Evolutionary conservation across 257 asterid genomes (phyloP).

Genomic region (Gentiana macrophylla): DNA sequence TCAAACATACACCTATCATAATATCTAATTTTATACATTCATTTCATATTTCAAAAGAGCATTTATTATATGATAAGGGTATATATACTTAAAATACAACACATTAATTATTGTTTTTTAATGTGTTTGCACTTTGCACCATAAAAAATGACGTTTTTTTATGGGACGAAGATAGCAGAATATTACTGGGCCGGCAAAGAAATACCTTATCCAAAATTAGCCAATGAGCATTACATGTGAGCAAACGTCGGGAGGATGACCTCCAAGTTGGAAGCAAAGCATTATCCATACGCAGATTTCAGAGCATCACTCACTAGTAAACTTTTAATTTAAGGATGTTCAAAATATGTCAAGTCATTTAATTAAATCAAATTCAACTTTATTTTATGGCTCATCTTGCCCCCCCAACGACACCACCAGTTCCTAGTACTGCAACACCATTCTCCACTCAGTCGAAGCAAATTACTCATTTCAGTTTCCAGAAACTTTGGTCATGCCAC

Average conservation of each 20-base stretch:
- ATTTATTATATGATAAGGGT: too few relatives aligned
- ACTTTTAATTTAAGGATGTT: conserved; percentile 4
- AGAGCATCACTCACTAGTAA: conserved; percentile 2
- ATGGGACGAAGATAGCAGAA: too few relatives aligned
- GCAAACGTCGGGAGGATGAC: not conserved
- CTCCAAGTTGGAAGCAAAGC: conserved; percentile 16
- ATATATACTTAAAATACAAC: too few relatives aligned
- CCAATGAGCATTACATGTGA: conserved; percentile 39
- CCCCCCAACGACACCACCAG: conserved; percentile 24
- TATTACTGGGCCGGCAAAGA: too few relatives aligned
- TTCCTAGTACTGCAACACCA: conserved; percentile 9
- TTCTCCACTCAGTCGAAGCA: conserved; percentile 26
- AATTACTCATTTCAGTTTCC: conserved; percentile 8
- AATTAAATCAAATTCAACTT: conserved; percentile 20
- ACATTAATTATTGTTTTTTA: too few relatives aligned
- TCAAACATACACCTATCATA: too few relatives aligned
- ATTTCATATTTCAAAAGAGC: too few relatives aligned
- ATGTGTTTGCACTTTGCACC: too few relatives aligned
- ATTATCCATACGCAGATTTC: conserved; percentile 9
- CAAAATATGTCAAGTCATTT: conserved; percentile 6
- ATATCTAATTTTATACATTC: too few relatives aligned
- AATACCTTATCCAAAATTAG: conserved; percentile 45
- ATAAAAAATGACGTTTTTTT: too few relatives aligned
- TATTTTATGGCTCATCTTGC: conserved; percentile 38
- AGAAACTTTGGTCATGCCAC: conserved; percentile 18